Percentiles rank a stretch among this genome's conserved stretches.
These are phyloP conservation scores for Geranium incanum DNA, from an alignment of 441 rosid genomes.

Conservation along the genomic window DNA sequence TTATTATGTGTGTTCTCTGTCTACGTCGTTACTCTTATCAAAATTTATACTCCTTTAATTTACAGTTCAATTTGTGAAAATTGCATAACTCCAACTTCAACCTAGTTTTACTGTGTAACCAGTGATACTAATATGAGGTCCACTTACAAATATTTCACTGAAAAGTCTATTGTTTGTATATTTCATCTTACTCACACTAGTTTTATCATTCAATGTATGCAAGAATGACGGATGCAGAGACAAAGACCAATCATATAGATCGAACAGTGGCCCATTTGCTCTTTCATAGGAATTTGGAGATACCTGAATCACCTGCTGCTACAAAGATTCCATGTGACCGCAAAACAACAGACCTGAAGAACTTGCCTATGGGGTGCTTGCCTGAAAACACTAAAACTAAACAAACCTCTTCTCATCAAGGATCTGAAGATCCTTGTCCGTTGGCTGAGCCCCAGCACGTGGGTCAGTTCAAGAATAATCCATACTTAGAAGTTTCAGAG, in stretches of 20 bases:
- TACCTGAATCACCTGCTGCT: constrained; percentile 53
- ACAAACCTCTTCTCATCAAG: constrained; percentile 31
- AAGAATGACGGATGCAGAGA: constrained; percentile 51
- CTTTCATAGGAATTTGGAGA: constrained; percentile 65
- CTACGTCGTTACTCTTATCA: not conserved
- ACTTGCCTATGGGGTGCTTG: constrained; percentile 26
- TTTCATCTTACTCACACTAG: not conserved
- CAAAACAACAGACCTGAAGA: constrained; percentile 25
- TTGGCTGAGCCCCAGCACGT: constrained; percentile 22
- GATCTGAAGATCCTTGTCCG: constrained; percentile 27
- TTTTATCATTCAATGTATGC: constrained; percentile 26
- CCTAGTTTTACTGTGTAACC: not conserved
- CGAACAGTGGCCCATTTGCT: constrained; percentile 83
- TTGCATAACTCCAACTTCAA: not conserved
- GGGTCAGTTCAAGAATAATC: constrained; percentile 23
- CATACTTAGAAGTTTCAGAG: constrained; percentile 36
- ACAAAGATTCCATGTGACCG: constrained; percentile 37
- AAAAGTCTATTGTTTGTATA: not conserved
- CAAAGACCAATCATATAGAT: constrained; percentile 86
- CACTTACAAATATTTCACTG: not conserved
- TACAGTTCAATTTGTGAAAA: not conserved
- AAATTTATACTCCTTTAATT: not conserved
- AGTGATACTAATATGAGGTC: not conserved
- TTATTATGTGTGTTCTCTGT: not conserved
- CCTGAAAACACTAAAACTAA: constrained; percentile 31